Base-by-base conservation (phyloP, 306 rosid genomes). In the Cicer bijugum region DNA sequence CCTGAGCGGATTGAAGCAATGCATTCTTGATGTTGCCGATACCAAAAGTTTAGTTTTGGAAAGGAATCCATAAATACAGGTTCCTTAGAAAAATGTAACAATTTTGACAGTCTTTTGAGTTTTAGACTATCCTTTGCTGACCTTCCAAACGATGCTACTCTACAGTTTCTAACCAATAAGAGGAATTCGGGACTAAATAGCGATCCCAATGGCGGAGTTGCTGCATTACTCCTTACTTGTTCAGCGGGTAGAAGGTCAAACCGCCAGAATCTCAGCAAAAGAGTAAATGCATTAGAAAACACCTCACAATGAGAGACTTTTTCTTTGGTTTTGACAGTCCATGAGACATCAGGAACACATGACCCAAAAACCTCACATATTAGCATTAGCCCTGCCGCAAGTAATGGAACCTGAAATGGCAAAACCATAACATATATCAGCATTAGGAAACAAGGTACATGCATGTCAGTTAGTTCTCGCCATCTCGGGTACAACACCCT, bases 311-410 rank as follows among this genome's bases (percentile, higher is more conserved):
- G 83, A 85, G 94, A 85, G 74, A 91, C 85, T 74, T 89, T 91
- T 77, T 87, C 96, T 82, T 92, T 91, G 6, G 86, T 78, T 62
- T 87, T 51, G 60, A 82, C 88, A 38, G 85, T 68, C 88, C 78
- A 83, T 74, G 93, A 76, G 17, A 40, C 69, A 84, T 75, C 85
- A 40, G 96, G 90, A 23, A 75, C 61, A 74, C 84, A 78, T 17
- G 96, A 89, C 59, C 98, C 98, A 78, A 90, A 93, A 75, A 86
- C 92, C 86, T 90, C 98, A 59, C 91, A 87, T 74, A 93, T 87
- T 59, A 85, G 93, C 91, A 90, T 89, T 82, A 93, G 68, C 15
- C 83, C 86, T 77, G 86, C 83, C 14, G 91, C 97, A 82, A 94
- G 98, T 74, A 85, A 71, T 19, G 98, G 98, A 82, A 91, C 89